Conservation (phyloP, 352 stramenopile genomes). For the Phytophthora citricola region DNA sequence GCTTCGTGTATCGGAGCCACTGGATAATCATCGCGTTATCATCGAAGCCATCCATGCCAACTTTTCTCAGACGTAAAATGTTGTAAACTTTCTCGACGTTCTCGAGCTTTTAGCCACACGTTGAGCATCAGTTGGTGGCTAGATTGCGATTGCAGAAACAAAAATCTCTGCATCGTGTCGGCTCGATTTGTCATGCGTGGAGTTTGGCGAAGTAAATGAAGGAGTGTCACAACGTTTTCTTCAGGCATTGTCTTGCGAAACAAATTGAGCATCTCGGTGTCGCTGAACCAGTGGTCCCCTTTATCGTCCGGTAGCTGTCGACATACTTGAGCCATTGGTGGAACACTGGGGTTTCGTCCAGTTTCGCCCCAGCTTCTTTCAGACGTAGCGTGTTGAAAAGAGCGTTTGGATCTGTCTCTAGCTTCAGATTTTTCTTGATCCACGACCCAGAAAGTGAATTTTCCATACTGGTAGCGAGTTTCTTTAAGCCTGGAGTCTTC, state of each 20-base stretch:
- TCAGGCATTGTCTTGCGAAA: not conserved
- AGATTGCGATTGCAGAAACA: not conserved
- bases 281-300: not conserved
- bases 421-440: not conserved
- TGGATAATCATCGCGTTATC: not conserved
- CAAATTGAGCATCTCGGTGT: not conserved
- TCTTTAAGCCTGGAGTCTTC: not conserved
- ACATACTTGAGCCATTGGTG: not conserved
- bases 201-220: not conserved
- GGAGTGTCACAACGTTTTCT: not conserved
- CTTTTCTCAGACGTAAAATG: not conserved
- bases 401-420: not conserved
- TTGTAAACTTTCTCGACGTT: not conserved
- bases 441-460: not conserved
- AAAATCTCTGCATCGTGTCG: slow-evolving; percentile 1
- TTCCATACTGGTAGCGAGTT: not conserved
- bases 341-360: not conserved
- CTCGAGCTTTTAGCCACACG: not conserved
- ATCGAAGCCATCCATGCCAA: not conserved
- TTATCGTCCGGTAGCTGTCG: not conserved
- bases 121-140: not conserved
- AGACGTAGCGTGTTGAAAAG: not conserved
- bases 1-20: not conserved
- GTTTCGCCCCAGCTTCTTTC: not conserved
- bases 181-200: not conserved